Evolutionary conservation across 2,329 filamentous ascomycete genomes (phyloP), one percentile per base, ranked within the genome.

Genomic region (Sporothrix mexicana): DNA sequence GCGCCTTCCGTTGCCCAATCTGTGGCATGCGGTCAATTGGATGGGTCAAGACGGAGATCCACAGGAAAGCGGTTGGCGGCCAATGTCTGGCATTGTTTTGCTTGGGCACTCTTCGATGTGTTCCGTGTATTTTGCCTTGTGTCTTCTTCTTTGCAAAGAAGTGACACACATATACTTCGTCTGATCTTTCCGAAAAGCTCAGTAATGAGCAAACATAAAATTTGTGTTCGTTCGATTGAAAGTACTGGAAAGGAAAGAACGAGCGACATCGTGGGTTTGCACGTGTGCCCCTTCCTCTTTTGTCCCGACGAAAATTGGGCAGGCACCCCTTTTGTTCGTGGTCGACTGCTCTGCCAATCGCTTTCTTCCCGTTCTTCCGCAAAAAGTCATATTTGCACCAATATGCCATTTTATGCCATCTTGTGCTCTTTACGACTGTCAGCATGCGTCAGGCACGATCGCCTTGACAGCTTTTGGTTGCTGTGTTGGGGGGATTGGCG

Each of bases 271-370:
- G 61, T 25, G 12, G 20, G 17, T 20, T 20, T 64, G 59, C 61
- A 43, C 61, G 61, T 66, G 61, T 43, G 61, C 8, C 20, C n/a
- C 20, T 66, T 47, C 61, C 61, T 45, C 41, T 66, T 20, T 25
- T 17, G 61, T n/a, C 20, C 61, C n/a, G 41, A 66, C 20, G 9
- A 45, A 66, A 25, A 66, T 66, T 66, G 61, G 61, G 61, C 61
- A 66, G 41, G 13, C 61, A 66, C 41, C 41, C 43, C 25, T 20
- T 30, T 8, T 41, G 23, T 10, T 45, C 25, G 59, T 43, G 15
- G n/a, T 20, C n/a, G 30, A 36, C 30, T 36, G 36, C 59, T 41
- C 57, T 45, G 43, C 61, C 61, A 66, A 47, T 66, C 61, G 61
- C 61, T 15, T 66, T 13, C 23, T 6, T 47, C 41, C 61, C 61